These are phyloP conservation scores for Fistulifera pelliculosa DNA, from an alignment of 108 stramenopile genomes.

Conservation along the genomic window DNA sequence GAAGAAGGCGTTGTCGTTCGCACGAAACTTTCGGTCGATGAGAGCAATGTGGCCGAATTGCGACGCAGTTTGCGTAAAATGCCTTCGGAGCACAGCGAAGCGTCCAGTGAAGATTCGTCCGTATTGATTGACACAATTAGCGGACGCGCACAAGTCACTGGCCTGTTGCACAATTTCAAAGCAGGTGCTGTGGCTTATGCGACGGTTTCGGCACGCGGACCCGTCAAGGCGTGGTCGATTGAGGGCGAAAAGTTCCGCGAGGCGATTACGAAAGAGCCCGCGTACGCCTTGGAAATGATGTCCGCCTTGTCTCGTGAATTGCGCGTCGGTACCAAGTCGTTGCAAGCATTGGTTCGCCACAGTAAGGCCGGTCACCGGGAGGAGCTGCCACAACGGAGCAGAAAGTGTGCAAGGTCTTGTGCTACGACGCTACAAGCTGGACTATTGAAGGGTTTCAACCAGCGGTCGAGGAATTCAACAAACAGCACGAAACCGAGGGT, in stretches of 20 bases:
- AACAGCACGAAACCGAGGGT: slow-evolving; percentile 6
- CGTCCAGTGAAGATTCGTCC: slow-evolving; percentile 7
- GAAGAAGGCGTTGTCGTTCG: slow-evolving; percentile 35
- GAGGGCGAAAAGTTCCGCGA: slow-evolving; percentile 23
- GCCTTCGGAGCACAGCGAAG: neutral
- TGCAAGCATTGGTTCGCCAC: slow-evolving; percentile 17
- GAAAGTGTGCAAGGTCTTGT: slow-evolving; percentile 22
- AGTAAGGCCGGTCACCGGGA: neutral
- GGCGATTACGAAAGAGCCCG: slow-evolving; percentile 13
- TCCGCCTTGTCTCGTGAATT: slow-evolving; percentile 15
- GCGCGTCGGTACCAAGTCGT: slow-evolving; percentile 17
- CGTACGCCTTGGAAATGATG: slow-evolving; percentile 29
- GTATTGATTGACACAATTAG: slow-evolving; percentile 19
- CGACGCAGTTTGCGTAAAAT: neutral
- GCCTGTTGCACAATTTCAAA: slow-evolving; percentile 23
- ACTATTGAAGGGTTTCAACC: slow-evolving; percentile 36
- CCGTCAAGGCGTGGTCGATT: slow-evolving; percentile 39
- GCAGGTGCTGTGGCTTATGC: slow-evolving; percentile 29
- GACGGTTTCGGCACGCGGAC: slow-evolving; percentile 25
- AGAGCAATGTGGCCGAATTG: slow-evolving; percentile 10
- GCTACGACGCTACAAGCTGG: slow-evolving; percentile 61
- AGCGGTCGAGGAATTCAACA: slow-evolving; percentile 36
- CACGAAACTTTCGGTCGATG: slow-evolving; percentile 25
- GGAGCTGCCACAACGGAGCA: too few species aligned
- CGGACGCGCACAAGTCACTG: slow-evolving; percentile 44